Percentiles rank a stretch among this genome's conserved stretches.
Conservation (phyloP, 148 eudicot genomes). For the Mesembryanthemum crystallinum region DNA sequence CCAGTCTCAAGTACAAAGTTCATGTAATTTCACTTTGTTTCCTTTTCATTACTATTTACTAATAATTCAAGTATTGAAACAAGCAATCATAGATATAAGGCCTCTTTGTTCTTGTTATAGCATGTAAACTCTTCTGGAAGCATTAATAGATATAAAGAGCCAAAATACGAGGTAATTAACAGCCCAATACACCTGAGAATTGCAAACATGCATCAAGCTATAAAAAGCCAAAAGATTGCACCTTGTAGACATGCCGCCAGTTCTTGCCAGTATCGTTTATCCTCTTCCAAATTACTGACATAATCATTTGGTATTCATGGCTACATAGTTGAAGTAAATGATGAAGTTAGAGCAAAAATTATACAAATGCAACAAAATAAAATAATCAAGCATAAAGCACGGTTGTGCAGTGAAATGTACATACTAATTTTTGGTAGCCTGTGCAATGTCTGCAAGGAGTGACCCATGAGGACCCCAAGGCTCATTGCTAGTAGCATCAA, state of each 20-base stretch:
- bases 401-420: constrained; percentile 19
- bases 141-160: not conserved
- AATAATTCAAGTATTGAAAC: no score
- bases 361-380: not conserved
- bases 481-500: constrained; percentile 99
- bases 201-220: not conserved
- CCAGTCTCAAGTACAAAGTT: no score
- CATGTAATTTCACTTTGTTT: no score
- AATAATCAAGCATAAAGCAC: no score
- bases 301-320: constrained; percentile 92
- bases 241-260: constrained; percentile 82
- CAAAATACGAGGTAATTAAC: not conserved
- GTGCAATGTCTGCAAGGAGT: constrained; percentile 83
- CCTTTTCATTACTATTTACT: no score
- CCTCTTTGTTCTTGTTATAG: no score
- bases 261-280: constrained; percentile 89
- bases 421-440: constrained; percentile 86
- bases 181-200: not conserved
- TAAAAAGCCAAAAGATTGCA: not conserved
- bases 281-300: constrained; percentile 90
- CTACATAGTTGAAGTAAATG: constrained; percentile 38
- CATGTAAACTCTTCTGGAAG: no score
- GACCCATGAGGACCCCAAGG: constrained; percentile 99
- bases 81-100: no score
- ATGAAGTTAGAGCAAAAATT: not conserved